phyloP scores from a whole-genome alignment of 2,329 filamentous ascomycete species.

The Neonectria coccinea region DNA sequence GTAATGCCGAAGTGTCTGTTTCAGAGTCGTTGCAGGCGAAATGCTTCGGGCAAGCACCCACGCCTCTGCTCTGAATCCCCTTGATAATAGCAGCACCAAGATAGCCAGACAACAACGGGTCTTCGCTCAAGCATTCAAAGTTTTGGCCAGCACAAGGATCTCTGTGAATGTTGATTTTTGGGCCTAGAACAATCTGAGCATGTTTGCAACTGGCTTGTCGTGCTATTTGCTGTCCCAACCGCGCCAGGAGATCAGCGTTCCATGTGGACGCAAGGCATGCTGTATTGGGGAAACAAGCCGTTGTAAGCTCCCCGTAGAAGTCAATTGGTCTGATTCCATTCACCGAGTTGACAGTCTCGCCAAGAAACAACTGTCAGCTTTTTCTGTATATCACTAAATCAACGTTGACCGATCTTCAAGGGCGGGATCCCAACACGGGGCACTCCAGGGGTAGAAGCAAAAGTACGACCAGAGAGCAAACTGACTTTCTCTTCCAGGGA shows the following conservation, averaged over 20 bases:
- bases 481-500: slow-evolving; percentile 17
- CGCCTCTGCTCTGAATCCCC: slow-evolving; percentile 26
- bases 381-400: neutral
- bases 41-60: slow-evolving; percentile 29
- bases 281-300: slow-evolving; percentile 26
- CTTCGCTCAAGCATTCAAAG: slow-evolving; percentile 38
- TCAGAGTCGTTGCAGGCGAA: slow-evolving; percentile 38
- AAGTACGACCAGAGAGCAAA: slow-evolving; percentile 11
- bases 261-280: slow-evolving; percentile 28
- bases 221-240: slow-evolving; percentile 15
- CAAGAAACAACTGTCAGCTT: neutral
- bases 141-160: slow-evolving; percentile 33
- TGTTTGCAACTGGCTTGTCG: slow-evolving; percentile 24
- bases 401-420: neutral
- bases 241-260: slow-evolving; percentile 21
- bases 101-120: slow-evolving; percentile 32
- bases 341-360: slow-evolving; percentile 27
- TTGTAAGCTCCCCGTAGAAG: slow-evolving; percentile 24
- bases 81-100: slow-evolving; percentile 33
- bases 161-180: slow-evolving; percentile 33
- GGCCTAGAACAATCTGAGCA: slow-evolving; percentile 30
- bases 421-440: slow-evolving; percentile 4
- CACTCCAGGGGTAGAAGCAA: slow-evolving; percentile 13
- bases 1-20: slow-evolving; percentile 23
- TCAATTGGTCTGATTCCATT: slow-evolving; percentile 30